Evolutionary conservation across 345 rosid genomes (phyloP).

Genomic region (Dimocarpus longan): DNA sequence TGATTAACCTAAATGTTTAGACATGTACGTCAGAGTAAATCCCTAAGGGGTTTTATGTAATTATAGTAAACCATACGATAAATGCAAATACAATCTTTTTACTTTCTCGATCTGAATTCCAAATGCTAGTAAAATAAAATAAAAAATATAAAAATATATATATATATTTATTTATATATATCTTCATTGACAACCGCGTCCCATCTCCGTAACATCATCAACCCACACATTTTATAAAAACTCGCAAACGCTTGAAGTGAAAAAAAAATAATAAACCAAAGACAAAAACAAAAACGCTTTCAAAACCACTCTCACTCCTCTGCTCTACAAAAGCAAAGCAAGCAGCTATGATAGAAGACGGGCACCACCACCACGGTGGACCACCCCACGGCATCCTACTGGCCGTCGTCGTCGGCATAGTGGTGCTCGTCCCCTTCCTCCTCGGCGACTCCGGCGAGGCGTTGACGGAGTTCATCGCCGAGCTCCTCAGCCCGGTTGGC

Average conservation of each 20-base stretch:
- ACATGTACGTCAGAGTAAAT: no score
- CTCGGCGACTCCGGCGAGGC: slow-evolving; percentile 84
- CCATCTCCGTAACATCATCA: not conserved
- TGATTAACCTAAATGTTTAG: no score
- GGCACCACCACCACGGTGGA: slow-evolving; percentile 39
- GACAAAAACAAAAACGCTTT: not conserved
- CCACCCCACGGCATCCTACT: slow-evolving; percentile 77
- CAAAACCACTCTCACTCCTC: not conserved
- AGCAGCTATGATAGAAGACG: slow-evolving; percentile 32
- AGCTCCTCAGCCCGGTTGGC: slow-evolving; percentile 76
- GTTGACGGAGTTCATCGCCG: slow-evolving; percentile 68
- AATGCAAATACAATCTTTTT: no score
- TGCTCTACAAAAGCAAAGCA: not conserved
- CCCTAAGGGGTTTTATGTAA: no score
- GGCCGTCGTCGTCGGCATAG: slow-evolving; percentile 62
- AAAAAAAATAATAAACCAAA: not conserved
- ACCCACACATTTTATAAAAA: not conserved
- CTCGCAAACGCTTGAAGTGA: no score
- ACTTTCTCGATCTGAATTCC: no score
- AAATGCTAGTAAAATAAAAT: not conserved
- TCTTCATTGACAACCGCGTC: not conserved
- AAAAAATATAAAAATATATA: not conserved
- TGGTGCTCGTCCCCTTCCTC: slow-evolving; percentile 65
- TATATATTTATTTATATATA: no score
- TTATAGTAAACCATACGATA: no score